A percentile compares a stretch with the other conserved stretches of the same genome.
These are phyloP conservation scores for Beauveria sp. DNA, from an alignment of 2,329 filamentous ascomycete genomes.

Conservation along the genomic window DNA sequence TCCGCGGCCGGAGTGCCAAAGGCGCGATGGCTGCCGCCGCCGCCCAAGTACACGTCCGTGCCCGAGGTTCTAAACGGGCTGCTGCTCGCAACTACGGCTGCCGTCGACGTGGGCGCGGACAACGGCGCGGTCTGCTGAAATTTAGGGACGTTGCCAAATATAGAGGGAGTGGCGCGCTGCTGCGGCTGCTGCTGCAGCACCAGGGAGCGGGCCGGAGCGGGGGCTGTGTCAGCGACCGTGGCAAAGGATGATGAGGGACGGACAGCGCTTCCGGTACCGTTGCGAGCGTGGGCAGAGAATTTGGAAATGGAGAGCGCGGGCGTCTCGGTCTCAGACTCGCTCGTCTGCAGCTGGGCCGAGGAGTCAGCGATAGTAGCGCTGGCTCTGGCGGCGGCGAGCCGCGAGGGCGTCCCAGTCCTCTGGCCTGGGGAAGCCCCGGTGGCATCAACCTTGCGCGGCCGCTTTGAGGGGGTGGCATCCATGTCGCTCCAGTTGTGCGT, in stretches of 20 bases:
- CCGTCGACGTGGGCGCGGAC: not conserved
- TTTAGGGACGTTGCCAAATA: not conserved
- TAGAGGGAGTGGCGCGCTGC: not conserved
- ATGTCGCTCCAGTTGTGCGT: constrained; percentile 22
- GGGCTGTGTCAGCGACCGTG: not conserved
- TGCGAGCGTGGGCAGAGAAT: not conserved
- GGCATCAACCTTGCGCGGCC: constrained; percentile 19
- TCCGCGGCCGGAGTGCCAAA: not conserved
- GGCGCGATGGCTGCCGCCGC: not conserved
- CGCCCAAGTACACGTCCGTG: constrained; percentile 12
- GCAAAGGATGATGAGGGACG: constrained; percentile 17
- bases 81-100: not conserved
- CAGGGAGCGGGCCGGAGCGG: not conserved
- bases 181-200: not conserved
- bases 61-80: constrained; percentile 9
- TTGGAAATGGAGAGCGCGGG: not conserved
- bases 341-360: constrained; percentile 20
- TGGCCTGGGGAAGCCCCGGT: constrained; percentile 13
- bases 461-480: constrained; percentile 32
- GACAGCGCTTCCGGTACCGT: not conserved
- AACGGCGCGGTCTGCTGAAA: not conserved
- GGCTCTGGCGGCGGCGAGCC: constrained; percentile 25
- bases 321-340: constrained; percentile 18
- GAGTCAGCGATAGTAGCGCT: constrained; percentile 26
- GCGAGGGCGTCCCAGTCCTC: constrained; percentile 21